Base-by-base conservation (phyloP, 2,329 filamentous ascomycete species). In the Coleophoma crateriformis region DNA sequence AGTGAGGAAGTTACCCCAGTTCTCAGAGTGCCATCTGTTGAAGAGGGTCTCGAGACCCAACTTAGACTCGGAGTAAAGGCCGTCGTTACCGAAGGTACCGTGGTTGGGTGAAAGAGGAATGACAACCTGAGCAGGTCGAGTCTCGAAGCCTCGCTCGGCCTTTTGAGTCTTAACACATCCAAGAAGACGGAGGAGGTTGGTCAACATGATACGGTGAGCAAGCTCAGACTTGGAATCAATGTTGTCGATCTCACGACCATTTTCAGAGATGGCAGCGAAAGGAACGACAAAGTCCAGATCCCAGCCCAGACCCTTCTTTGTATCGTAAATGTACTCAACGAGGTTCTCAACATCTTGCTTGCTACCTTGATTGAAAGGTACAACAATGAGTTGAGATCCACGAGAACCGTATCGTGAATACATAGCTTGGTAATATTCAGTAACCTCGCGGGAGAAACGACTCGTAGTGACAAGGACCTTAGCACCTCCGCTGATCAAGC, bases 371-470 rank as follows among this genome's bases (percentile, higher is more conserved):
- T 99, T 99, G 82, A 99, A 99, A 45, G 95, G 94, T 49, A 97
- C 95, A 49, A 99, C 94, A 38, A 99, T 90, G 49, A 99, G 85
- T 73, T 97, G 91, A 50, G 94, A 97, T 57, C 94, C 94, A 57
- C 90, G 88, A 53, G 90, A 89, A 63, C 94, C 94, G 63, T 88
- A 96, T 53, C 91, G 88, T 55, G 91, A 88, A 70, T 99, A 99
- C 88, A 99, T 97, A 50, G 90, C 85, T 72, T 99, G 94, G 73
- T 99, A 99, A 75, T 97, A 99, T 74, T 99, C 94, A 6, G 94
- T 99, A 50, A 99, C 94, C 69, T 96, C 88, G 42, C 90, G 88
- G 14, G 94, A 99, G 77, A 94, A 99, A 60, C 94, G 85, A 64
- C 89, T 96, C 15, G 94, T 99, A 13, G 94, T 99, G 51, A 99